Evolutionary conservation across 108 stramenopile genomes (phyloP).

Genomic region (Pseudonitzschia multiseries): DNA sequence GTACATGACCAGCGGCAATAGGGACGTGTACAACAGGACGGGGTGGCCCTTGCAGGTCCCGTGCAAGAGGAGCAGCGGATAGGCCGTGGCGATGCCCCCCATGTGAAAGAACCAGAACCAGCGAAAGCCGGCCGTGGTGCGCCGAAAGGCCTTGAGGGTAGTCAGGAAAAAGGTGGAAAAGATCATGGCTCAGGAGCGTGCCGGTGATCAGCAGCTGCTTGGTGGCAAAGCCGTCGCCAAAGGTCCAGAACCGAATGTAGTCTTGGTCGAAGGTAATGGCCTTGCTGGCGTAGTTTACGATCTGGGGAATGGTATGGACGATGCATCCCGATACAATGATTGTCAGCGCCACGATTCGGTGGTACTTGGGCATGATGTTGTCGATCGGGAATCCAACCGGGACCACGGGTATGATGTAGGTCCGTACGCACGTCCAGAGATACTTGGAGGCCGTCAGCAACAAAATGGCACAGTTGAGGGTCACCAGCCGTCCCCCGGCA

Average conservation of each 20-base stretch:
- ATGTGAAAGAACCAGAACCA: conserved; percentile 33
- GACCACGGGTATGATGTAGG: neutral
- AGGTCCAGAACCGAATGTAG: conserved; percentile 6
- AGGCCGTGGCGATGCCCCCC: conserved; percentile 13
- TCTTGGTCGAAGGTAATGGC: conserved; percentile 11
- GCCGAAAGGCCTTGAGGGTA: conserved; percentile 25
- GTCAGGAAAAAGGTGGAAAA: conserved; percentile 31
- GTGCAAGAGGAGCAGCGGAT: conserved; percentile 28
- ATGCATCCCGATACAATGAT: conserved; percentile 30
- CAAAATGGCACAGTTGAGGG: conserved; percentile 1
- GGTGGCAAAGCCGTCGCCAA: conserved; percentile 29
- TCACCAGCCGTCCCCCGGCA: conserved; percentile 10
- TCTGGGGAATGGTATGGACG: conserved; percentile 31
- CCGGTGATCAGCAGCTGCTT: conserved; percentile 31
- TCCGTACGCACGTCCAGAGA: neutral
- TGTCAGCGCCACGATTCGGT: conserved; percentile 21
- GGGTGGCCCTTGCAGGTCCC: conserved; percentile 24
- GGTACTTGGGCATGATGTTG: conserved; percentile 34
- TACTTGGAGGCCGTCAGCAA: conserved; percentile 13
- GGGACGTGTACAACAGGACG: conserved; percentile 15
- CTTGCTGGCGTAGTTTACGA: conserved; percentile 32
- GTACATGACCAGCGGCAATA: conserved; percentile 22
- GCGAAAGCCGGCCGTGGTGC: conserved; percentile 28
- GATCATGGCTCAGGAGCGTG: conserved; percentile 18
- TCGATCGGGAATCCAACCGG: conserved; percentile 27